These are phyloP conservation scores for Heritiera littoralis DNA, from an alignment of 345 rosid species.

Conservation along the genomic window DNA sequence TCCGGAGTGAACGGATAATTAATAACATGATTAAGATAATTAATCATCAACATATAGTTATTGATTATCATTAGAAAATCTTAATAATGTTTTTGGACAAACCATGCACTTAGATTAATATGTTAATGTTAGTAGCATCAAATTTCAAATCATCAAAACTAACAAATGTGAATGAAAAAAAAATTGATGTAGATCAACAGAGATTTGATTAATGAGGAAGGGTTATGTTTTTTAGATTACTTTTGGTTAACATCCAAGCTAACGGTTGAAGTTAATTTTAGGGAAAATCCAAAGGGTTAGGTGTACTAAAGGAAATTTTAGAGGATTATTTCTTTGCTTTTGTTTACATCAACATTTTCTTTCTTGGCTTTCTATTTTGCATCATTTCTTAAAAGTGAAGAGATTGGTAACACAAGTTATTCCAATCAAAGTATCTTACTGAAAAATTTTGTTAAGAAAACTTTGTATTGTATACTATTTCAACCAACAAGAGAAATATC, in stretches of 20 bases:
- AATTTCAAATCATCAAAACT: not conserved
- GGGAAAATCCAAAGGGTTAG: conserved; percentile 7
- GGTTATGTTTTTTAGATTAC: not conserved
- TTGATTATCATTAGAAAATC: no score
- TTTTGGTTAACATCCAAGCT: not conserved
- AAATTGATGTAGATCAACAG: not conserved
- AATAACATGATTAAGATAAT: no score
- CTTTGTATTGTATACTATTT: no score
- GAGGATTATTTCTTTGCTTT: not conserved
- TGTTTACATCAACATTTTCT: not conserved
- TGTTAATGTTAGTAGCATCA: conserved; percentile 18
- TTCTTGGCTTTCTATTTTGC: no score
- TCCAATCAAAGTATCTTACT: no score
- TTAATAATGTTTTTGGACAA: not conserved
- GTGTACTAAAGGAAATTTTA: conserved; percentile 10
- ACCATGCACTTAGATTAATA: not conserved
- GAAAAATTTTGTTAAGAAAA: no score
- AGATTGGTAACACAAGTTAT: no score
- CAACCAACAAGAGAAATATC: no score
- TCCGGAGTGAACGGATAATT: no score
- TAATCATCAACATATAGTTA: no score
- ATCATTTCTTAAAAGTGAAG: not conserved
- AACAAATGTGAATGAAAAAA: no score
- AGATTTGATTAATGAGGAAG: no score
- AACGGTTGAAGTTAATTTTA: conserved; percentile 9